These are phyloP conservation scores for Solanum peruvianum DNA, from an alignment of 257 asterid genomes.

Conservation along the genomic window DNA sequence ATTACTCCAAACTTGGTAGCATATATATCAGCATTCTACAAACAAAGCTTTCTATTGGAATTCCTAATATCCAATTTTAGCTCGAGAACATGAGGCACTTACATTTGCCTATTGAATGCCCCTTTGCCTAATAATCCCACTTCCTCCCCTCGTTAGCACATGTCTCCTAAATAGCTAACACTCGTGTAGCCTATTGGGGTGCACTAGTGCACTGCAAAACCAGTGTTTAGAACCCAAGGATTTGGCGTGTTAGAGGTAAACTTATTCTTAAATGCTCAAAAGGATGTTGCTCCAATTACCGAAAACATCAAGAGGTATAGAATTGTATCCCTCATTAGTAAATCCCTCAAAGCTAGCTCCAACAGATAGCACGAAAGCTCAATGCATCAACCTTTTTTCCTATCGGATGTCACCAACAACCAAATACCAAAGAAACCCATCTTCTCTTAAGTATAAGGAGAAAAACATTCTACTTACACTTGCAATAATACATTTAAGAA, in stretches of 20 bases:
- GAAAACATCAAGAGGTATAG: neutral
- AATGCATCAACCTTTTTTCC: neutral
- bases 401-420: neutral
- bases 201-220: neutral
- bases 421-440: neutral
- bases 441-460: neutral
- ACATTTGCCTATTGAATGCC: neutral
- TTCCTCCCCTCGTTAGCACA: neutral
- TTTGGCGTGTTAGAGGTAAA: neutral
- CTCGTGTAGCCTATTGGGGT: neutral
- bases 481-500: neutral
- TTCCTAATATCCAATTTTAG: neutral
- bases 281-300: neutral
- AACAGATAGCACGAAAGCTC: neutral
- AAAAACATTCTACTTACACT: neutral
- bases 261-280: neutral
- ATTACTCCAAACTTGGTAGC: neutral
- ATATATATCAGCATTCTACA: neutral
- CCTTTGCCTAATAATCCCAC: neutral
- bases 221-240: neutral
- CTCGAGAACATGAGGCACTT: neutral
- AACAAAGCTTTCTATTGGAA: neutral
- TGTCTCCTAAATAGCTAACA: neutral
- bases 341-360: neutral
- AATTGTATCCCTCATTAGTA: neutral